A percentile compares a stretch with the other conserved stretches of the same genome.
Conservation (phyloP, 352 stramenopile species). For the Phytophthora melonis region DNA sequence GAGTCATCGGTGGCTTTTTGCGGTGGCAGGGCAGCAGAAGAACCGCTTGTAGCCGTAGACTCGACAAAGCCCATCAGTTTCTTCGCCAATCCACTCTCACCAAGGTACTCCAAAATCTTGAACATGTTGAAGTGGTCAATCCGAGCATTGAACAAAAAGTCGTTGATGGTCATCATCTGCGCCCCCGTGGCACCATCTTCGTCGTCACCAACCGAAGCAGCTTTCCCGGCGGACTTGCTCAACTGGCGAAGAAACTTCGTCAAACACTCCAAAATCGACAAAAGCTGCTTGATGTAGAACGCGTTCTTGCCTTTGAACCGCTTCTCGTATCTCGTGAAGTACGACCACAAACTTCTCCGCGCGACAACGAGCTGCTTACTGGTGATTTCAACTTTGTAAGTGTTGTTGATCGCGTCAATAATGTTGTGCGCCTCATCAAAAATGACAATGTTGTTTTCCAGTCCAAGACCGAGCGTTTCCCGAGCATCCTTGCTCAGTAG, state of each 20-base stretch:
- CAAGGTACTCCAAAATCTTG: constrained; percentile 88
- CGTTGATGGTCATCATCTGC: constrained; percentile 85
- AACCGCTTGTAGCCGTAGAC: constrained; percentile 29
- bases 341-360: constrained; percentile 81
- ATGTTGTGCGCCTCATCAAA: constrained; percentile 99
- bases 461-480: constrained; percentile 88
- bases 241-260: constrained; percentile 81
- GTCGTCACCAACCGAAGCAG: constrained; percentile 12
- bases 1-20: constrained; percentile 18
- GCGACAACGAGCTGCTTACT: constrained; percentile 82
- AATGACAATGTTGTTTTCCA: constrained; percentile 94
- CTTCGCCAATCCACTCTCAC: constrained; percentile 81
- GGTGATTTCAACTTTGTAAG: constrained; percentile 83
- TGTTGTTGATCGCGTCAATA: constrained; percentile 95
- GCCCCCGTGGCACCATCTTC: constrained; percentile 38
- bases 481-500: constrained; percentile 92
- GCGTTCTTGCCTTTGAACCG: constrained; percentile 86
- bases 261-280: constrained; percentile 78
- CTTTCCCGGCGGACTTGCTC: constrained; percentile 39
- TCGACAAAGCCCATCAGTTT: constrained; percentile 88
- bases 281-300: constrained; percentile 92
- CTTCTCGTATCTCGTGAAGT: constrained; percentile 91
- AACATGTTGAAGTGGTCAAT: constrained; percentile 93
- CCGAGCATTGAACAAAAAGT: constrained; percentile 84
- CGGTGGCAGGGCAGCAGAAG: neutral